Evolutionary conservation across 805 yeast species (phyloP).

Genomic region (Kodamaea laetipori): DNA sequence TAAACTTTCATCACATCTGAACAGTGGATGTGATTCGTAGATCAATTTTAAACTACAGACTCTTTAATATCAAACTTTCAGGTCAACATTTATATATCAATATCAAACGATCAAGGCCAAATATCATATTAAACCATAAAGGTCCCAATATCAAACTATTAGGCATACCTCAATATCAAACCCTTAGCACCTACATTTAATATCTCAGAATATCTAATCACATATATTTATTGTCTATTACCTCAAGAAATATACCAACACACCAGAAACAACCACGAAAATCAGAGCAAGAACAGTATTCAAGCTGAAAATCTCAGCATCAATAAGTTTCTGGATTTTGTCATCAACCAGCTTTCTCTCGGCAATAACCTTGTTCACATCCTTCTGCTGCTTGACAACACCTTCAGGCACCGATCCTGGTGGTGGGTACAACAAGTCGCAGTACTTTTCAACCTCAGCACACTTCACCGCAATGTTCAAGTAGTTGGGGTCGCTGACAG

Average conservation of each 20-base stretch:
- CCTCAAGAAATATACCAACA: background rate
- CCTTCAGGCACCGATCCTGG: conserved; percentile 51
- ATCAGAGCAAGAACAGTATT: conserved; percentile 3
- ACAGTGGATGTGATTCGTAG: too few species aligned
- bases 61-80: too few species aligned
- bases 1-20: too few species aligned
- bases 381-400: conserved; percentile 29
- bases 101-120: too few species aligned
- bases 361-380: conserved; percentile 12
- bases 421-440: conserved; percentile 72
- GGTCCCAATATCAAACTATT: too few species aligned
- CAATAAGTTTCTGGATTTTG: conserved; percentile 13
- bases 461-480: conserved; percentile 79
- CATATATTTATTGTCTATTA: background rate
- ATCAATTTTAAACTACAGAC: too few species aligned
- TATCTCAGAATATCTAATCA: too few species aligned
- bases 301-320: conserved; percentile 9
- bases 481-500: conserved; percentile 84
- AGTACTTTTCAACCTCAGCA: conserved; percentile 85
- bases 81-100: too few species aligned
- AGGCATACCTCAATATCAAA: too few species aligned
- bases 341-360: conserved; percentile 15
- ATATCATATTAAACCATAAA: too few species aligned
- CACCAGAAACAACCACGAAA: background rate
- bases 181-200: too few species aligned